A percentile compares a stretch with the other conserved stretches of the same genome.
Conservation (phyloP, 768 basidiomycete species). For the Kockovaella imperatae region DNA sequence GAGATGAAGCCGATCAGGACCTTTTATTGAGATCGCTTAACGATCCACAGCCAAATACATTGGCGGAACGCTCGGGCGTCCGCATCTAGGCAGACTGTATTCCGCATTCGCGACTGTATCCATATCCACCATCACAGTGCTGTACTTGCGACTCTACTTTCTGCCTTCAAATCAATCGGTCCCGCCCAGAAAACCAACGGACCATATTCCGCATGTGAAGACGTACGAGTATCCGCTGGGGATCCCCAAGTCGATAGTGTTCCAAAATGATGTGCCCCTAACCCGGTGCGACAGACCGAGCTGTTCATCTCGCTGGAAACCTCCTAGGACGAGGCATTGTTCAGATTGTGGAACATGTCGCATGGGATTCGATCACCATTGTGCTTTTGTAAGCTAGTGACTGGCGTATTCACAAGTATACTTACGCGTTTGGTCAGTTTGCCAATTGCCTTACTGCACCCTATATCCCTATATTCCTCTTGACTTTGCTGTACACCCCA, state of each 20-base stretch:
- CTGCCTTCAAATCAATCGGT: conserved; percentile 23
- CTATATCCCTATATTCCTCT: conserved; percentile 34
- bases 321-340: conserved; percentile 45
- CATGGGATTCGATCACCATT: conserved; percentile 46
- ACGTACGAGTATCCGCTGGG: too few species aligned
- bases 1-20: conserved; percentile 3
- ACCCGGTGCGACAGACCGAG: conserved; percentile 13
- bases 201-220: too few species aligned
- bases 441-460: conserved; percentile 43
- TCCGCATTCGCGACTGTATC: conserved; percentile 9
- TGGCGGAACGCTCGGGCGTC: not conserved
- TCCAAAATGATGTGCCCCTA: too few species aligned
- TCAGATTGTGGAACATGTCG: conserved; percentile 41
- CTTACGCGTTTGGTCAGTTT: conserved; percentile 14
- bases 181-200: conserved; percentile 25
- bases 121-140: conserved; percentile 12
- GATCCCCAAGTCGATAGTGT: too few species aligned
- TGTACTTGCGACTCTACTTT: conserved; percentile 33
- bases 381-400: conserved; percentile 34
- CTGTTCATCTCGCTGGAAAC: conserved; percentile 35
- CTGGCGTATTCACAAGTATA: not conserved
- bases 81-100: conserved; percentile 14
- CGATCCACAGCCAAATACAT: conserved; percentile 11
- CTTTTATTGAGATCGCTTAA: not conserved
- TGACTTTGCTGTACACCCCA: conserved; percentile 33